Percentiles rank a stretch among this genome's conserved stretches.
These are phyloP conservation scores for Prasinococcaceae sp. DNA, from an alignment of 139 green algal genomes.

Conservation along the genomic window DNA sequence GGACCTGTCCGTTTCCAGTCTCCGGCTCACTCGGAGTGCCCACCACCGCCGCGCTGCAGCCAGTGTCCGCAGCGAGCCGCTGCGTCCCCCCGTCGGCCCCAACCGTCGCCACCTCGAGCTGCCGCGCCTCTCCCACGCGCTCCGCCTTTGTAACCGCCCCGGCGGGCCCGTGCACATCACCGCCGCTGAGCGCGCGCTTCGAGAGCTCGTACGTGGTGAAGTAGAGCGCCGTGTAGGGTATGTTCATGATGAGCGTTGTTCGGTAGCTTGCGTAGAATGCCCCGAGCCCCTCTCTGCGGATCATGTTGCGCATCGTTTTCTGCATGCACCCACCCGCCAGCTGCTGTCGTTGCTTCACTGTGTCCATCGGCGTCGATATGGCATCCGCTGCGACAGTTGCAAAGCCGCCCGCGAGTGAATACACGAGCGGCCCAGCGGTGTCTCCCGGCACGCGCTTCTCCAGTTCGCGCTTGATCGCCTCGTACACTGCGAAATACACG, in stretches of 20 bases:
- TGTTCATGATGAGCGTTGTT: constrained; percentile 88
- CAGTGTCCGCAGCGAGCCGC: too few species aligned
- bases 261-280: constrained; percentile 80
- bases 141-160: too few species aligned
- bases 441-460: constrained; percentile 28
- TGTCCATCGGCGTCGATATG: constrained; percentile 77
- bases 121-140: too few species aligned
- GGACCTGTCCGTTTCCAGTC: constrained; percentile 18
- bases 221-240: constrained; percentile 86
- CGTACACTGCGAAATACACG: constrained; percentile 89
- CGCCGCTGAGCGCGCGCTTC: constrained; percentile 43
- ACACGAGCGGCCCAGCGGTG: constrained; percentile 4
- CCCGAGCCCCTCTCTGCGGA: constrained; percentile 67
- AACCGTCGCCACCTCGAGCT: too few species aligned
- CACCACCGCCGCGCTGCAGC: too few species aligned
- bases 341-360: constrained; percentile 80
- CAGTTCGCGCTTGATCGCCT: constrained; percentile 55
- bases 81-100: too few species aligned
- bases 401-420: constrained; percentile 33
- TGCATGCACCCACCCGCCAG: constrained; percentile 1
- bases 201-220: constrained; percentile 78
- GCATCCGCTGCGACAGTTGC: constrained; percentile 76
- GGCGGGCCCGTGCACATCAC: too few species aligned
- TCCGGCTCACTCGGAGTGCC: too few species aligned
- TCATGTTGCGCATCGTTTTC: constrained; percentile 70